Evolutionary conservation across 768 basidiomycete species (phyloP).

Genomic region (Sporobolomyces pararoseus): DNA sequence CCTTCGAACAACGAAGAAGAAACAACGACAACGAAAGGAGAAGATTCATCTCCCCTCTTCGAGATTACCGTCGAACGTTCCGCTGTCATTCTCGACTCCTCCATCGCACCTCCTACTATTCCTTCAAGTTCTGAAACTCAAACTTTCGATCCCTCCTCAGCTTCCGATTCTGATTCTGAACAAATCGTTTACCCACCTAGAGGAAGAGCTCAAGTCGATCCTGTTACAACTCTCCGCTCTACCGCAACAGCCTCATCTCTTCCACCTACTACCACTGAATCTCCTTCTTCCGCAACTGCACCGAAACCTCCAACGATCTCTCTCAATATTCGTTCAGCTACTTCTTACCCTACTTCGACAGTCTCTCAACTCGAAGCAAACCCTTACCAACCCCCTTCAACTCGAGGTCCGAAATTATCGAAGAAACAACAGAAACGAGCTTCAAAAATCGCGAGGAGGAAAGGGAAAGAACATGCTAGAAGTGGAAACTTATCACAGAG

Average conservation of each 20-base stretch:
- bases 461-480: constrained; percentile 28
- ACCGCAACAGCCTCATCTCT: background rate
- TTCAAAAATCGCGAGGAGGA: constrained; percentile 21
- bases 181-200: constrained; percentile 23
- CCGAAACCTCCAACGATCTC: constrained; percentile 3
- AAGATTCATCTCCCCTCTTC: constrained; percentile 14
- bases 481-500: constrained; percentile 22
- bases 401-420: constrained; percentile 1
- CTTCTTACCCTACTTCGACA: background rate
- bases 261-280: background rate
- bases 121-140: too few species aligned
- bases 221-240: constrained; percentile 5
- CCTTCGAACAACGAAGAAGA: background rate
- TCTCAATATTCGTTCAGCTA: background rate
- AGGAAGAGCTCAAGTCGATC: constrained; percentile 22
- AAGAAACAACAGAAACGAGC: constrained; percentile 33
- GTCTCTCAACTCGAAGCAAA: background rate
- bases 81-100: background rate
- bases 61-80: constrained; percentile 21
- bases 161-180: constrained; percentile 11
- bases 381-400: background rate
- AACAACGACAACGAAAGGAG: background rate
- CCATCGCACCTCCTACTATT: background rate
- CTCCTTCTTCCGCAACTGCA: background rate
- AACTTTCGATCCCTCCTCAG: background rate